Evolutionary conservation across 2,329 filamentous ascomycete species (phyloP).

Genomic region (Sclerotinia subarctica): DNA sequence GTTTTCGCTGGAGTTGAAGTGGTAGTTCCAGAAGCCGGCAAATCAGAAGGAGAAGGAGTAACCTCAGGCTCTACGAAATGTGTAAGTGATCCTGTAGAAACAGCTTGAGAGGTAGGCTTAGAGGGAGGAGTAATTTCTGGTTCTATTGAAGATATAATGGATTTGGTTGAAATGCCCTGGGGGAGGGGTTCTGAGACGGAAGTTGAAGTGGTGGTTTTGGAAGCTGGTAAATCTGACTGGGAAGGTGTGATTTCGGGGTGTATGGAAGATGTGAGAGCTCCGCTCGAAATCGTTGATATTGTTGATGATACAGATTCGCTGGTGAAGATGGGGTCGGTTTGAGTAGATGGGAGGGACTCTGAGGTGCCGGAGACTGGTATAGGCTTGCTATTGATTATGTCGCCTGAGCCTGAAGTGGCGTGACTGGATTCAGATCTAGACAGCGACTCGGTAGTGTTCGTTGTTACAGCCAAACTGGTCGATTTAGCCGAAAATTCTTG

Average conservation of each 20-base stretch:
- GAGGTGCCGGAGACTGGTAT: neutral
- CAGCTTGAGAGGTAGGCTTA: neutral
- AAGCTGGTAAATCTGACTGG: neutral
- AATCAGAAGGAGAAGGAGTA: neutral
- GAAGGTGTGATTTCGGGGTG: neutral
- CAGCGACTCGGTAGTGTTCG: no score
- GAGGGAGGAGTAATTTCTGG: neutral
- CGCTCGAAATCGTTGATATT: neutral
- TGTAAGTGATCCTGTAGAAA: neutral
- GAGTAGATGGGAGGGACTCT: neutral
- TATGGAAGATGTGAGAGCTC: neutral
- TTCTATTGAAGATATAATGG: neutral
- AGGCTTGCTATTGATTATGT: neutral
- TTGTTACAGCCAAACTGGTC: no score
- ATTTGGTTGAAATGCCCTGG: neutral
- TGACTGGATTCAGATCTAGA: neutral
- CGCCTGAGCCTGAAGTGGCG: no score
- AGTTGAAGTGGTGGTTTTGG: neutral
- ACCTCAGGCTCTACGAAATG: neutral
- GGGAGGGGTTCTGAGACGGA: neutral
- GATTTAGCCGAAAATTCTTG: neutral
- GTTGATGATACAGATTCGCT: neutral
- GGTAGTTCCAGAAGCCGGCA: neutral
- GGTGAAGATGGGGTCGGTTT: neutral
- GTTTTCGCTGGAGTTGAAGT: neutral